Evolutionary conservation across 2,329 filamentous ascomycete genomes (phyloP).

Genomic region (Fusarium tjaetaba): DNA sequence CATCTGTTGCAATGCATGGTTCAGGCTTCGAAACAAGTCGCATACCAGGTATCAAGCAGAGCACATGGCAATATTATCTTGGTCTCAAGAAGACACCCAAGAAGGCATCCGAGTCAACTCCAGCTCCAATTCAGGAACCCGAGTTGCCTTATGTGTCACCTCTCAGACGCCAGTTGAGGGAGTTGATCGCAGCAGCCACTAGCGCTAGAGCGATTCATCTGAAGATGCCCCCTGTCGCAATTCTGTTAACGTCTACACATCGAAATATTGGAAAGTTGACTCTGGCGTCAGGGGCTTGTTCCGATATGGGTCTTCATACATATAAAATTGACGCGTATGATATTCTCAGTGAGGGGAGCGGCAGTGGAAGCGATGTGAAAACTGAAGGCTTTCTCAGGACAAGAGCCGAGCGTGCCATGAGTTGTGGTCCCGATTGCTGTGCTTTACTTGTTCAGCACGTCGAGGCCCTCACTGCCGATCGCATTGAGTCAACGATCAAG

Average conservation of each 20-base stretch:
- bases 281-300: slow-evolving; percentile 78
- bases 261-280: slow-evolving; percentile 93
- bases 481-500: slow-evolving; percentile 85
- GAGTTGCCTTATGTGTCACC: slow-evolving; percentile 64
- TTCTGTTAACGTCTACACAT: slow-evolving; percentile 90
- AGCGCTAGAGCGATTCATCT: slow-evolving; percentile 88
- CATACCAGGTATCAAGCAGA: slow-evolving; percentile 79
- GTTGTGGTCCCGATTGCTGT: slow-evolving; percentile 85
- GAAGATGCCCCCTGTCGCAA: slow-evolving; percentile 86
- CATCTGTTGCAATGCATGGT: slow-evolving; percentile 88
- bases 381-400: slow-evolving; percentile 91
- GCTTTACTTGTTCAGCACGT: slow-evolving; percentile 88
- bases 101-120: slow-evolving; percentile 50
- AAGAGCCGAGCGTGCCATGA: slow-evolving; percentile 86
- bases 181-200: slow-evolving; percentile 88
- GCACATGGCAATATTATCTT: slow-evolving; percentile 90
- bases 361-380: slow-evolving; percentile 89
- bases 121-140: slow-evolving; percentile 56
- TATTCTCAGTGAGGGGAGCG: slow-evolving; percentile 85
- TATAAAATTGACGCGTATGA: slow-evolving; percentile 93
- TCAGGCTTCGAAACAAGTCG: slow-evolving; percentile 87
- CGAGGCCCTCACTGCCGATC: slow-evolving; percentile 89
- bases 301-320: slow-evolving; percentile 89
- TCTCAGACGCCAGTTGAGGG: slow-evolving; percentile 77
- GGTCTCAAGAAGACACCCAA: slow-evolving; percentile 75